phyloP scores from a whole-genome alignment of 176 grass and related monocot species.

The Thalia dealbata region DNA sequence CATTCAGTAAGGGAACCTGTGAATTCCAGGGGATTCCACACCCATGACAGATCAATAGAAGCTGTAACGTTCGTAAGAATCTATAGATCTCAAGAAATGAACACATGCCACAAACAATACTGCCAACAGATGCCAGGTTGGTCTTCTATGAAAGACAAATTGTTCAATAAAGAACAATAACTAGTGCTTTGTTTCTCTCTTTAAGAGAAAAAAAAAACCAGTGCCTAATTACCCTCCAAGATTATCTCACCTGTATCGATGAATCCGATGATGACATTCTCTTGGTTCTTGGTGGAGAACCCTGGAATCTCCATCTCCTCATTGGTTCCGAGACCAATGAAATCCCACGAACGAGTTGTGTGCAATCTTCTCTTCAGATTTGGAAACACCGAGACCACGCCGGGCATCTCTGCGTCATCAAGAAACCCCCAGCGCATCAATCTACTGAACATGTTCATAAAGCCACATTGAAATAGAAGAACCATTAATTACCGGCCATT shows the following conservation, averaged over 20 bases:
- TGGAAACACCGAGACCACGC: conserved; percentile 54
- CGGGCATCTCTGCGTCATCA: conserved; percentile 42
- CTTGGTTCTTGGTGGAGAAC: conserved; percentile 59
- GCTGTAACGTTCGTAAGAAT: no score
- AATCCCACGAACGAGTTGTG: conserved; percentile 77
- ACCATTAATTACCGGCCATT: conserved; percentile 35
- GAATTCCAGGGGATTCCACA: no score
- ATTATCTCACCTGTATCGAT: conserved; percentile 10
- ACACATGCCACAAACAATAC: no score
- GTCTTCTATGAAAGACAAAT: no score
- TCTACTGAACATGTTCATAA: neutral
- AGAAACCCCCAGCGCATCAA: neutral
- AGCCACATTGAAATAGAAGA: neutral
- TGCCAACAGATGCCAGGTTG: no score
- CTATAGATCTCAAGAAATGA: no score
- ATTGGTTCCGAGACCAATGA: conserved; percentile 54
- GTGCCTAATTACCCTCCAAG: neutral
- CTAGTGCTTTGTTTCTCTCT: no score
- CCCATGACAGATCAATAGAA: no score
- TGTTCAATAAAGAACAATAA: no score
- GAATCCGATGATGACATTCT: conserved; percentile 18
- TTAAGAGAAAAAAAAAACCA: no score
- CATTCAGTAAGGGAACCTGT: no score
- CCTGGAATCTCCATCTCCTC: conserved; percentile 45
- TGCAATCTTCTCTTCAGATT: conserved; percentile 50